Evolutionary conservation across 108 stramenopile species (phyloP), one percentile per base, ranked within the genome.

Genomic region (Craspedostauros australis): DNA sequence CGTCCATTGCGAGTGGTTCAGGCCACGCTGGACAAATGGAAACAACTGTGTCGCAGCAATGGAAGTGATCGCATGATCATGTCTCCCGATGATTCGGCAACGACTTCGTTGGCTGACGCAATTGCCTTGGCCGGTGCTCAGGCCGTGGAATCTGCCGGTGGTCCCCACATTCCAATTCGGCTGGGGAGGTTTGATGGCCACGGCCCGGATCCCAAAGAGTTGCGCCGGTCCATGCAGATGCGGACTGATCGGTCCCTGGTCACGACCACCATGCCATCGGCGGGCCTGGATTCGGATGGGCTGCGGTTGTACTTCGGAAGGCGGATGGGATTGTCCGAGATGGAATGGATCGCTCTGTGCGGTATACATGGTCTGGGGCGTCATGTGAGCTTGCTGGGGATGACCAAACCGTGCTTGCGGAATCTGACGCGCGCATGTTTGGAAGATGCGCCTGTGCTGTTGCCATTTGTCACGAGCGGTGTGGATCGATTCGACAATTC

Each of bases 331-430:
- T 60, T 82, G 28, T 61, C 76, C 30, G 80, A 82, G 22, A 22
- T 38, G 25, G 73, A 82, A 49, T 65, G 67, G 23, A 74, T 78
- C 2, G 76, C 76, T 0, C 46, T 82, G 19, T 61, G 62, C 34
- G 80, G 80, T 16, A 46, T 62, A 4, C 80, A 81, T 68, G 73
- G 72, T 43, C 47, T 81, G 19, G 80, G 80, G 6, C 69, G 80
- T 14, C 80, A 81, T 51, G 80, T 81, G 5, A 66, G 76, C 14
- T 43, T 81, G 20, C 29, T 77, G 19, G 66, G 68, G 15, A 81
- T 81, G 80, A 20, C 73, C 37, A 77, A 71, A 39, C 11, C 23
- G 2, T 81, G 80, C 58, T 54, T 81, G 1, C 65, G 63, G 30
- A 64, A 72, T 30, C 39, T 81, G 9, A 73, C 80, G 14, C 53